These are phyloP conservation scores for Penicillium vulpinum DNA, from an alignment of 2,329 filamentous ascomycete species.

Conservation along the genomic window DNA sequence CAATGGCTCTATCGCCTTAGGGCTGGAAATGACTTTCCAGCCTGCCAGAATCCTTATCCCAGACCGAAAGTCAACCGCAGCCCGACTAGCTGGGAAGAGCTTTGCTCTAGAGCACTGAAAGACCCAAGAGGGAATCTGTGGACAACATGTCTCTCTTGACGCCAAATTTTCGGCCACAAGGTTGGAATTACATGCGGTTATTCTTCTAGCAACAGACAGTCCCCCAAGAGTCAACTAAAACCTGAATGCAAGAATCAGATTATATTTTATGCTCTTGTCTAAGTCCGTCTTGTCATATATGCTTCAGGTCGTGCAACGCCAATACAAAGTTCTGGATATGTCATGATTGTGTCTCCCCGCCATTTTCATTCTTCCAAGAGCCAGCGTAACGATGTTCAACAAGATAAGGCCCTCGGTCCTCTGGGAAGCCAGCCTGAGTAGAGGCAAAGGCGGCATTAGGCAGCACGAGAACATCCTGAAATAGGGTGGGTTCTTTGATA, in stretches of 20 bases:
- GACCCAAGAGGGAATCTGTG: neutral
- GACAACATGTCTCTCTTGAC: neutral
- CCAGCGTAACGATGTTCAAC: slow-evolving; percentile 20
- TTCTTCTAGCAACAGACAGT: neutral
- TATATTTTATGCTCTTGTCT: neutral
- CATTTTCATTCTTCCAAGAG: slow-evolving; percentile 18
- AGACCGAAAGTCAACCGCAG: neutral
- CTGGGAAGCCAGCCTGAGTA: slow-evolving; percentile 9
- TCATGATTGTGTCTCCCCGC: slow-evolving; percentile 4
- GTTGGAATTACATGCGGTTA: neutral
- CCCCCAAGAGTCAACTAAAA: neutral
- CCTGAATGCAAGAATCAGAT: neutral
- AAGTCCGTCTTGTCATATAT: neutral
- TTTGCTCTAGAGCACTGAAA: neutral
- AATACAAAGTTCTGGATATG: neutral
- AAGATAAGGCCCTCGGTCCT: slow-evolving; percentile 12
- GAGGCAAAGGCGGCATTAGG: slow-evolving; percentile 17
- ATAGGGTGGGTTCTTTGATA: slow-evolving; percentile 8
- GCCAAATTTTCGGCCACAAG: neutral
- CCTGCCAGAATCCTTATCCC: neutral
- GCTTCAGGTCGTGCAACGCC: neutral
- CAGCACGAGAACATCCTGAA: slow-evolving; percentile 18
- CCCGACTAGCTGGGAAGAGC: neutral
- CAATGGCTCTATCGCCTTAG: neutral
- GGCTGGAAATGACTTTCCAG: neutral